Evolutionary conservation across 164 flowering plant species (phyloP).

Genomic region (Saururus chinensis): DNA sequence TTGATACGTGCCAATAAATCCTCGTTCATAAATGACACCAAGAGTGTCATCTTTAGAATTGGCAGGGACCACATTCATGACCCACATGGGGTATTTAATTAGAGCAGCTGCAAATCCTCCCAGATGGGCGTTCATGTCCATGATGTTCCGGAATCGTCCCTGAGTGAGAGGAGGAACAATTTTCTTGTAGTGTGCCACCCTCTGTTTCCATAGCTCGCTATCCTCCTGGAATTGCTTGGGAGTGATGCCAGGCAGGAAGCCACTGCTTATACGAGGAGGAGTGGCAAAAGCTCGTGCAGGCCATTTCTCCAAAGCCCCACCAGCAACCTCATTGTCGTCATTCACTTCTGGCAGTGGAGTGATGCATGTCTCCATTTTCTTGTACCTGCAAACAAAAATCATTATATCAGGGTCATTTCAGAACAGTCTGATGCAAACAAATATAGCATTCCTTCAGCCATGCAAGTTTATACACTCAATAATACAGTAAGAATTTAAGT

Average conservation of each 20-base stretch:
- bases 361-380: conserved; percentile 73
- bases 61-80: conserved; percentile 88
- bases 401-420: background rate
- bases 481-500: too few species aligned
- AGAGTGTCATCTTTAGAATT: conserved; percentile 58
- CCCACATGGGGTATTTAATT: conserved; percentile 72
- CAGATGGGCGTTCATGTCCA: conserved; percentile 94
- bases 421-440: background rate
- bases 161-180: conserved; percentile 29
- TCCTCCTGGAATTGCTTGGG: conserved; percentile 55
- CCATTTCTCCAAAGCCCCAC: conserved; percentile 83
- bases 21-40: conserved; percentile 77
- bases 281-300: conserved; percentile 71
- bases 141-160: conserved; percentile 65
- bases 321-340: conserved; percentile 60
- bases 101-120: conserved; percentile 93
- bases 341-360: conserved; percentile 77
- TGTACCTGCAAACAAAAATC: conserved; percentile 61
- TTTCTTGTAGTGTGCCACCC: conserved; percentile 50
- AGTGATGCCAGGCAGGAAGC: conserved; percentile 50
- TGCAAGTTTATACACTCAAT: too few species aligned
- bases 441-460: too few species aligned
- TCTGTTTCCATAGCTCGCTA: conserved; percentile 62
- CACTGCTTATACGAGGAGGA: conserved; percentile 79
- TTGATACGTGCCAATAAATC: conserved; percentile 82